phyloP scores from a whole-genome alignment of 2,329 filamentous ascomycete species.

The Arthroderma sp. region DNA sequence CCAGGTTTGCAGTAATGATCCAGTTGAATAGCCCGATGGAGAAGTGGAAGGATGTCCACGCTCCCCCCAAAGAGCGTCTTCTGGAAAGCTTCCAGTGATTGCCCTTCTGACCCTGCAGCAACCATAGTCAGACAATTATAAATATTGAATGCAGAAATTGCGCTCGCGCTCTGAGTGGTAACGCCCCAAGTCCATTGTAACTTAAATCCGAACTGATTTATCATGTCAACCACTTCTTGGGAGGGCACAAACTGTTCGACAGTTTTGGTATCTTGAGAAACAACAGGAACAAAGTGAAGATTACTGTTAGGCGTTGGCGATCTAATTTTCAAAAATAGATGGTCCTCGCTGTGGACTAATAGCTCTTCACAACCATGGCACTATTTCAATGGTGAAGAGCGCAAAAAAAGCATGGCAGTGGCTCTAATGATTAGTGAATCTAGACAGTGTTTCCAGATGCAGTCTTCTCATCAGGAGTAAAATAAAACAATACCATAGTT shows the following conservation, averaged over 20 bases:
- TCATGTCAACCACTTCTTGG: neutral
- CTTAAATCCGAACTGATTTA: constrained; percentile 6
- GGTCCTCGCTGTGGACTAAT: neutral
- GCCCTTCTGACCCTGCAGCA: constrained; percentile 1
- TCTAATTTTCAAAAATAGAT: constrained; percentile 6
- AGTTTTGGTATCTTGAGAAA: too few species aligned
- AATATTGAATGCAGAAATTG: constrained; percentile 3
- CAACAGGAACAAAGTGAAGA: too few species aligned
- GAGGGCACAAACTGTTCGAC: neutral
- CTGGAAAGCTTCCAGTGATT: neutral
- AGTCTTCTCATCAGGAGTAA: too few species aligned
- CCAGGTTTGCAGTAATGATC: constrained; percentile 3
- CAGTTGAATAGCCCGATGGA: neutral
- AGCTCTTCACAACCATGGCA: constrained; percentile 5
- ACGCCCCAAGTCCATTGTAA: neutral
- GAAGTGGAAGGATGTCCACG: neutral
- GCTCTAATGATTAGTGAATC: too few species aligned
- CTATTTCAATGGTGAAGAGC: neutral
- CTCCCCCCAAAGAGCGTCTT: neutral
- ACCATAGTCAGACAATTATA: constrained; percentile 6
- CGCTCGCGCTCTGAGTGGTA: neutral
- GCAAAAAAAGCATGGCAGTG: too few species aligned
- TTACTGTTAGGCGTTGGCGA: neutral
- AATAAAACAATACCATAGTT: too few species aligned
- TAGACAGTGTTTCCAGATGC: too few species aligned